phyloP scores from a whole-genome alignment of 73 alveolate species.

The Symbiodinium natans region DNA sequence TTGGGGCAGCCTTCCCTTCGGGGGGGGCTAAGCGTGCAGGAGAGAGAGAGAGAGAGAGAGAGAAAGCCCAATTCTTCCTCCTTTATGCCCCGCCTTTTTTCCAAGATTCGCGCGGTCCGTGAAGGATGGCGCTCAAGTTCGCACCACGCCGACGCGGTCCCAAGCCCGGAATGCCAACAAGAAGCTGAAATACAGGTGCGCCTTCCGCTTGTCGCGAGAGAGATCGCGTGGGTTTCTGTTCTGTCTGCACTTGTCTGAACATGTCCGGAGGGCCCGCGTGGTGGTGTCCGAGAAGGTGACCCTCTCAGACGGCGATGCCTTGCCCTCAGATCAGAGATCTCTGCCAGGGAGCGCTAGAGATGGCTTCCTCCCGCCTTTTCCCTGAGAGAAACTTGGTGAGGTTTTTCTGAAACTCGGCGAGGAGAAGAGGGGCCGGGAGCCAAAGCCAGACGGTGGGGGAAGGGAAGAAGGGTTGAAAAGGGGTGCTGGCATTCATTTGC shows the following conservation, averaged over 20 bases:
- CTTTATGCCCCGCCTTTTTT: no score
- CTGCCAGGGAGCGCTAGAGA: neutral
- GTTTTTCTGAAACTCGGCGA: conserved; percentile 70
- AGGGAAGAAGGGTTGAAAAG: neutral
- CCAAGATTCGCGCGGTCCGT: no score
- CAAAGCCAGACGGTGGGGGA: neutral
- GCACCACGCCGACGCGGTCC: conserved; percentile 81
- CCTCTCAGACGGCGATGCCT: conserved; percentile 24
- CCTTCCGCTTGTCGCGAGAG: neutral
- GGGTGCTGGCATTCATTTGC: neutral
- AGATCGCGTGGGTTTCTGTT: neutral
- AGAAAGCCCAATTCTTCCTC: neutral
- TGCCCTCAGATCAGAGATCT: neutral
- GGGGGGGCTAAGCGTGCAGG: no score
- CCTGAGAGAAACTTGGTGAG: neutral
- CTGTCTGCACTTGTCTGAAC: neutral
- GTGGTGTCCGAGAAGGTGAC: conserved; percentile 65
- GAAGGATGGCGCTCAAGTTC: conserved; percentile 88
- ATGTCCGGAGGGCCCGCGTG: conserved; percentile 62
- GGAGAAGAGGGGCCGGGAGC: conserved; percentile 34
- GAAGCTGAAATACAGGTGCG: conserved; percentile 52
- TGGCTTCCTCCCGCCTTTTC: neutral
- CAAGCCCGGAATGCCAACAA: conserved; percentile 44
- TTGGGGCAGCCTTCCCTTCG: no score
- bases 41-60: neutral